Evolutionary conservation across 2,329 filamentous ascomycete genomes (phyloP), one percentile per base, ranked within the genome.

Genomic region (Cercospora sesami): DNA sequence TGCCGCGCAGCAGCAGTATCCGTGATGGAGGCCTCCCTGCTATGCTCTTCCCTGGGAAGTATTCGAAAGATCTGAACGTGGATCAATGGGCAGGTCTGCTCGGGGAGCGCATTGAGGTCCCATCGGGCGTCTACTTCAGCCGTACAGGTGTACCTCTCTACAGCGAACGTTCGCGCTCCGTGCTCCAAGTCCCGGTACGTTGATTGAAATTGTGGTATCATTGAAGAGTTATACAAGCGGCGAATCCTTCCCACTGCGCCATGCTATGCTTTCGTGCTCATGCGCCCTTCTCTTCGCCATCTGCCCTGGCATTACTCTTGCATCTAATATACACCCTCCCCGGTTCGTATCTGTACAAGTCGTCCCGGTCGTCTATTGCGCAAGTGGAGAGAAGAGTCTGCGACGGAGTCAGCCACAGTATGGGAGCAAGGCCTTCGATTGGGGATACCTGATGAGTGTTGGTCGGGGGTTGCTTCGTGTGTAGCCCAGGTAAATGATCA

Each of bases 401-500:
- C n/a, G 4, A 10, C 12, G 7, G 2, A n/a, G 62, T 74, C 16
- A 74, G 72, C 58, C 67, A 1, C 21, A 31, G 7, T 23, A 5
- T 12, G 12, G 4, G 45, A n/a, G 26, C 8, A 65, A 30, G 23
- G 5, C 10, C 7, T 10, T n/a, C 18, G 12, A 6, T 58, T 68
- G 45, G 48, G 45, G 30, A 14, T 66, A 91, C 89, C 88, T 88
- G 83, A 92, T 90, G 75, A 92, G 80, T 57, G 92, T 90, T 65
- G 95, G 95, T 79, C 91, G 89, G 48, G 95, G 95, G 80, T 94
- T 91, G 85, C 94, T 98, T 80, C 92, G 91, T 65, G 94, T 96
- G 85, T 97, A 98, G 75, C 94, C 95, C 76, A 99, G 90, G 82
- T 98, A 99, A 81, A 99, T 87, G 80, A 99, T 96, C 81, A 99